These are phyloP conservation scores for Auricularia sp. DNA, from an alignment of 768 basidiomycete genomes.

Conservation along the genomic window DNA sequence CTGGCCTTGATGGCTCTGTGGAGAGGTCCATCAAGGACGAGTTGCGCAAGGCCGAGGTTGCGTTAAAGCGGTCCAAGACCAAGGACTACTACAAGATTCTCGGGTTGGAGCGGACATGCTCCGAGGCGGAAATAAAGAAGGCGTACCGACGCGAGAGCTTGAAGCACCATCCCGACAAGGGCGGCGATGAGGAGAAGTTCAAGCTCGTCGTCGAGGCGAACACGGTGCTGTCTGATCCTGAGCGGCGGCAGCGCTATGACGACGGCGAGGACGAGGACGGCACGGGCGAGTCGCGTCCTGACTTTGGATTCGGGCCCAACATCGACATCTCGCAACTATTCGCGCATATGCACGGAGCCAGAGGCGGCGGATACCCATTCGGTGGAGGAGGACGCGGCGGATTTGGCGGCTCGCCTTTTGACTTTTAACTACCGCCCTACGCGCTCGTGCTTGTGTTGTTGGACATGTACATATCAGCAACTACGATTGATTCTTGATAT, in stretches of 20 bases:
- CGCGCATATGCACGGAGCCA: conserved; percentile 6
- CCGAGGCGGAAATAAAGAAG: conserved; percentile 75
- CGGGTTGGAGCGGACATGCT: conserved; percentile 16
- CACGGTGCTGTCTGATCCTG: conserved; percentile 69
- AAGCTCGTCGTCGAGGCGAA: conserved; percentile 81
- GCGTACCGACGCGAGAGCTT: conserved; percentile 81
- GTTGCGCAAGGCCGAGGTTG: conserved; percentile 71
- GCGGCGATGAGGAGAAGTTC: conserved; percentile 94
- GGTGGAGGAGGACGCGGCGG: neutral
- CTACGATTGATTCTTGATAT: no score
- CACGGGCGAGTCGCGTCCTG: conserved; percentile 8
- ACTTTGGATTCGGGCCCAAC: conserved; percentile 4
- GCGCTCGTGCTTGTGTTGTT: no score
- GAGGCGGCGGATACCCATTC: neutral
- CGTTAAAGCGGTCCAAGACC: conserved; percentile 76
- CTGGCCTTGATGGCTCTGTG: conserved; percentile 32
- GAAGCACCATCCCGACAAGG: conserved; percentile 24
- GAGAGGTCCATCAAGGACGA: conserved; percentile 51
- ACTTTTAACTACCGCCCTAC: no score
- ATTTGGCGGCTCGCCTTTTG: neutral
- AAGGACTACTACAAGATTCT: conserved; percentile 87
- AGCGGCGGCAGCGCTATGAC: conserved; percentile 65
- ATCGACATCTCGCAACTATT: conserved; percentile 9
- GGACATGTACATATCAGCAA: no score
- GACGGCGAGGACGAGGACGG: conserved; percentile 76